Percentiles rank a stretch among this genome's conserved stretches.
These are phyloP conservation scores for Phytophthora pisi DNA, from an alignment of 352 stramenopile species.

Conservation along the genomic window DNA sequence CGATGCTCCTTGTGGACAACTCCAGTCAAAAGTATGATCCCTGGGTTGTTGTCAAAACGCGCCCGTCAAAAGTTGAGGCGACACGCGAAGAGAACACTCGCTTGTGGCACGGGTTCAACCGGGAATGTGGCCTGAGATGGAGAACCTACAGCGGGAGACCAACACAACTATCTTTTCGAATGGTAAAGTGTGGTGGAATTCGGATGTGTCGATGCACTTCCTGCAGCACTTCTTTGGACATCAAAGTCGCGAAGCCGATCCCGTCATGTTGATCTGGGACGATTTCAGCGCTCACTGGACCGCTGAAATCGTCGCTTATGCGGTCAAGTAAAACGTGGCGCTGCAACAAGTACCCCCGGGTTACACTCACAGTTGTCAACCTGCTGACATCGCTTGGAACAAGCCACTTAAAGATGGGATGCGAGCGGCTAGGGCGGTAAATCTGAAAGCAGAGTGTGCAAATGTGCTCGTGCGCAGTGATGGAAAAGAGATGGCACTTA, in stretches of 20 bases:
- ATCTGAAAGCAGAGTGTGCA: slow-evolving; percentile 2
- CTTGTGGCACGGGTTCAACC: slow-evolving; percentile 35
- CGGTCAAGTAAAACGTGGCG: slow-evolving; percentile 8
- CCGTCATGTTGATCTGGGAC: slow-evolving; percentile 30
- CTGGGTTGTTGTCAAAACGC: slow-evolving; percentile 31
- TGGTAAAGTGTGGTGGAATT: slow-evolving; percentile 20
- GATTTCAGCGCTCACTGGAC: slow-evolving; percentile 31
- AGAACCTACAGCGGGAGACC: slow-evolving; percentile 10
- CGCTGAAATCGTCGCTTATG: slow-evolving; percentile 11
- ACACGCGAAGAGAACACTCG: slow-evolving; percentile 21
- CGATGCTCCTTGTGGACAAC: too few species aligned
- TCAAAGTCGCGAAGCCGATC: slow-evolving; percentile 1
- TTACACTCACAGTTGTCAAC: slow-evolving; percentile 25
- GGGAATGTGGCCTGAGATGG: slow-evolving; percentile 28
- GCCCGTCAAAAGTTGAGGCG: background rate
- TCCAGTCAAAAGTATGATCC: slow-evolving; percentile 11
- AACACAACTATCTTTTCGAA: slow-evolving; percentile 32
- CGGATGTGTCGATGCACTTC: slow-evolving; percentile 13
- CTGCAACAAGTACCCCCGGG: slow-evolving; percentile 16
- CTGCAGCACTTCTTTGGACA: slow-evolving; percentile 22
- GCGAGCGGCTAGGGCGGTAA: background rate
- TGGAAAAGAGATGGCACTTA: background rate
- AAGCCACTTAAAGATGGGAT: slow-evolving; percentile 25
- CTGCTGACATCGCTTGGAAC: slow-evolving; percentile 27
- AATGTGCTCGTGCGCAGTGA: background rate